A percentile compares a stretch with the other conserved stretches of the same genome.
Conservation (phyloP, 2,329 filamentous ascomycete genomes). For the Fusarium sp. region DNA sequence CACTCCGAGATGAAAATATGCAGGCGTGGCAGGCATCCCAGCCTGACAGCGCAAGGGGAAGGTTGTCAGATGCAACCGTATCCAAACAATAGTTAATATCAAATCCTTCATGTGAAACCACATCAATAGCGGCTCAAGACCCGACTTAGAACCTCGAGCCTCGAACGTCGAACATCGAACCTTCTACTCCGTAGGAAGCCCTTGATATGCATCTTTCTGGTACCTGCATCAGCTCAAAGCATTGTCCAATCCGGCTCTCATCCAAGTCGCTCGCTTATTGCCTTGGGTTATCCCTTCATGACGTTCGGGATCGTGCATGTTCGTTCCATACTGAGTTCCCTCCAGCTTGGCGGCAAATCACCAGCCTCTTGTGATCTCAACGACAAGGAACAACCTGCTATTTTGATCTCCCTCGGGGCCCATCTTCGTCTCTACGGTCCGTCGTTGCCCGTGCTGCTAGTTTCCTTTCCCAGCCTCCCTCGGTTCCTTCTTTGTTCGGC, state of each 20-base stretch:
- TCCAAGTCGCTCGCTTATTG: constrained; percentile 17
- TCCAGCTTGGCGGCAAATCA: constrained; percentile 14
- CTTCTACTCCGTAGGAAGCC: constrained; percentile 3
- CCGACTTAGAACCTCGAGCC: constrained; percentile 22
- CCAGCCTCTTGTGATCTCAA: constrained; percentile 28
- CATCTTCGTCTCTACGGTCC: constrained; percentile 16
- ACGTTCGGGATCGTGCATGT: constrained; percentile 12
- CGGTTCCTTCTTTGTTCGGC: constrained; percentile 29
- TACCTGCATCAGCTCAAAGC: constrained; percentile 38
- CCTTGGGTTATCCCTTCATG: not conserved
- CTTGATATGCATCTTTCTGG: constrained; percentile 25
- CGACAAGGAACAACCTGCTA: constrained; percentile 30
- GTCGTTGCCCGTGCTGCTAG: constrained; percentile 7
- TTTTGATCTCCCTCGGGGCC: constrained; percentile 17
- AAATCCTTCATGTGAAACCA: constrained; percentile 26
- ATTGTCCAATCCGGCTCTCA: constrained; percentile 10
- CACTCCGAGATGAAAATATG: constrained; percentile 8
- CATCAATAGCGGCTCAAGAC: constrained; percentile 15
- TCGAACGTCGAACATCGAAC: constrained; percentile 5
- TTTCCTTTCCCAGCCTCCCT: constrained; percentile 27
- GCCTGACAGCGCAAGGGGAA: constrained; percentile 22
- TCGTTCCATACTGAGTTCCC: constrained; percentile 8
- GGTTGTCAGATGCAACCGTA: constrained; percentile 1
- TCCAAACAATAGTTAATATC: not conserved
- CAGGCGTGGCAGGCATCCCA: constrained; percentile 22